Conservation (phyloP, 1,284 basidiomycete species). For the Ustilago nuda region DNA sequence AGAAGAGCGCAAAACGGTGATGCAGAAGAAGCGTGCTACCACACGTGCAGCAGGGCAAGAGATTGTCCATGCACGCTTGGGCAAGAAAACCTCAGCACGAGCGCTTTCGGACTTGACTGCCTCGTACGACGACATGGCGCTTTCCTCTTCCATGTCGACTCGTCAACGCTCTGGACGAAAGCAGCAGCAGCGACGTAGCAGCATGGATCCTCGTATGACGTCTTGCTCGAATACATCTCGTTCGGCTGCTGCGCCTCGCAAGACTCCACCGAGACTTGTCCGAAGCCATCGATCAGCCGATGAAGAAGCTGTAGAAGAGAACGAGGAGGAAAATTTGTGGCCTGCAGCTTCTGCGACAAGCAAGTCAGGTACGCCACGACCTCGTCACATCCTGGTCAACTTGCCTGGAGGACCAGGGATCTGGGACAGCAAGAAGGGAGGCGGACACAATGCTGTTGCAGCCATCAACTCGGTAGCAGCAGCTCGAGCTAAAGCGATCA, state of each 20-base stretch:
- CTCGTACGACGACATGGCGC: constrained; percentile 43
- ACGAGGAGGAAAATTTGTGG: constrained; percentile 40
- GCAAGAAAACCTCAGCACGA: constrained; percentile 35
- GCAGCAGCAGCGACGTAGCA: constrained; percentile 15
- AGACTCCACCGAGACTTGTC: constrained; percentile 39
- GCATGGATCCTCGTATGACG: constrained; percentile 23
- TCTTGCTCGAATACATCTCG: constrained; percentile 11
- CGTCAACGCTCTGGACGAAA: constrained; percentile 10
- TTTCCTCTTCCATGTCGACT: constrained; percentile 13
- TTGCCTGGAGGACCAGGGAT: constrained; percentile 51
- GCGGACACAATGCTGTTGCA: constrained; percentile 45
- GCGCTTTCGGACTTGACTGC: constrained; percentile 40
- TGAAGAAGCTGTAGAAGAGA: constrained; percentile 22
- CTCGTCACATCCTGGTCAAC: constrained; percentile 52
- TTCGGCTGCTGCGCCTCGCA: constrained; percentile 27
- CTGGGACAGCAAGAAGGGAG: constrained; percentile 53
- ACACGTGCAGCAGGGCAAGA: constrained; percentile 65
- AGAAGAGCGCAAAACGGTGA: constrained; percentile 57
- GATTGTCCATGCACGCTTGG: constrained; percentile 55
- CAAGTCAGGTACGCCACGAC: constrained; percentile 47
- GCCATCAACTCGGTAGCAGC: constrained; percentile 51
- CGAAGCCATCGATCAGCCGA: constrained; percentile 20
- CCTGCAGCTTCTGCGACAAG: constrained; percentile 43
- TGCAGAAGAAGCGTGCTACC: constrained; percentile 65
- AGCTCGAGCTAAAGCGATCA: constrained; percentile 47